Percentiles rank a stretch among this genome's conserved stretches.
Evolutionary conservation across 2,329 filamentous ascomycete genomes (phyloP).

Genomic region (Claviceps citrina): DNA sequence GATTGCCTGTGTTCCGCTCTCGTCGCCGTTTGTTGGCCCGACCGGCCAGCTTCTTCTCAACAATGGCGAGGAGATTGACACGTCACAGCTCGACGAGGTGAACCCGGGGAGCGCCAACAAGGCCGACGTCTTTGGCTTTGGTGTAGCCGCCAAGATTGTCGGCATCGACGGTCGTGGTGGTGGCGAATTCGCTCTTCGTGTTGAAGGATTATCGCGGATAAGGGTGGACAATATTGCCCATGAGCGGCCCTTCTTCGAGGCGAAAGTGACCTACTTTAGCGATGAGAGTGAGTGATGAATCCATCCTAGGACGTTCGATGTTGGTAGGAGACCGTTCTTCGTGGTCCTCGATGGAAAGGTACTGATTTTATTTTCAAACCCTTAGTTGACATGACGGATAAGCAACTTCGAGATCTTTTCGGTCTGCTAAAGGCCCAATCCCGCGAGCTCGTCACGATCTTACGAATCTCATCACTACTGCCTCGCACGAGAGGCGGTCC

Average conservation of each 20-base stretch:
- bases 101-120: constrained; percentile 46
- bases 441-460: constrained; percentile 68
- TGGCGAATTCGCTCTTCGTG: constrained; percentile 66
- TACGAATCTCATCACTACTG: constrained; percentile 74
- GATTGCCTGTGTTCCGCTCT: constrained; percentile 76
- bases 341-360: neutral
- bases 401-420: constrained; percentile 56
- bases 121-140: constrained; percentile 66
- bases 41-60: constrained; percentile 65
- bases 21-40: constrained; percentile 55
- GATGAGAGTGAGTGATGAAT: constrained; percentile 43
- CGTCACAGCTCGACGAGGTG: constrained; percentile 28
- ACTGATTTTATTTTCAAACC: neutral
- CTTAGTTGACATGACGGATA: constrained; percentile 28
- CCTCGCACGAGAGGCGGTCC: constrained; percentile 49
- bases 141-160: constrained; percentile 64
- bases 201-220: constrained; percentile 72
- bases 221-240: constrained; percentile 49
- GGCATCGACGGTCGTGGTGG: constrained; percentile 62
- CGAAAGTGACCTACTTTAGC: constrained; percentile 53
- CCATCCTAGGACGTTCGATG: neutral
- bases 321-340: too few relatives aligned
- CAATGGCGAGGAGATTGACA: constrained; percentile 39
- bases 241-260: constrained; percentile 77
- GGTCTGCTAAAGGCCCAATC: constrained; percentile 69